Percentiles rank a stretch among this genome's conserved stretches.
Evolutionary conservation across 208 protist genomes (phyloP).

Genomic region (Angomonas ambiguus): DNA sequence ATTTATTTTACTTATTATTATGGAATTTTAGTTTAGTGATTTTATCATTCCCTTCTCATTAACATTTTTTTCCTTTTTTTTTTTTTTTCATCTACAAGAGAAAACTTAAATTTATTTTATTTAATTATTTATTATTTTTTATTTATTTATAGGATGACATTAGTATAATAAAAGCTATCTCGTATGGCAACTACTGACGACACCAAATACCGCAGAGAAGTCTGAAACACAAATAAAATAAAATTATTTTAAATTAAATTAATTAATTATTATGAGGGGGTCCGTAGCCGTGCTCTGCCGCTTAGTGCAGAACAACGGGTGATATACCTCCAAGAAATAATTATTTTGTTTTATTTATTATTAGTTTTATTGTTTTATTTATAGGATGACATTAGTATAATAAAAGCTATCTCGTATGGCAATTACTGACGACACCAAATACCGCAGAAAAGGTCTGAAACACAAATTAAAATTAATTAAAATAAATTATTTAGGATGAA

Average conservation of each 20-base stretch:
- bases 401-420: not conserved
- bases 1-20: slow-evolving; percentile 11
- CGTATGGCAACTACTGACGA: not conserved
- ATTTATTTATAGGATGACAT: slow-evolving; percentile 3
- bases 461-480: not conserved
- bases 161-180: not conserved
- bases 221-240: slow-evolving; percentile 1
- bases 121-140: not conserved
- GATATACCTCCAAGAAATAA: not conserved
- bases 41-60: too few species aligned
- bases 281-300: not conserved
- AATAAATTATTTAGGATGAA: slow-evolving; percentile 1
- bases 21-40: too few species aligned
- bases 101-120: not conserved
- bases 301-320: not conserved
- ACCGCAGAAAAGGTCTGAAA: slow-evolving; percentile 9
- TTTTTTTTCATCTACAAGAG: not conserved
- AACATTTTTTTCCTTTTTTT: slow-evolving; percentile 15
- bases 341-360: not conserved
- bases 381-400: not conserved
- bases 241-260: not conserved
- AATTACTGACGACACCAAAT: not conserved
- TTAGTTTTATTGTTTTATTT: too few species aligned
- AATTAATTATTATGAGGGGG: not conserved
- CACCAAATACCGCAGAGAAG: slow-evolving; percentile 7